phyloP scores from a whole-genome alignment of 768 basidiomycete species.

The Suillus variegatus region DNA sequence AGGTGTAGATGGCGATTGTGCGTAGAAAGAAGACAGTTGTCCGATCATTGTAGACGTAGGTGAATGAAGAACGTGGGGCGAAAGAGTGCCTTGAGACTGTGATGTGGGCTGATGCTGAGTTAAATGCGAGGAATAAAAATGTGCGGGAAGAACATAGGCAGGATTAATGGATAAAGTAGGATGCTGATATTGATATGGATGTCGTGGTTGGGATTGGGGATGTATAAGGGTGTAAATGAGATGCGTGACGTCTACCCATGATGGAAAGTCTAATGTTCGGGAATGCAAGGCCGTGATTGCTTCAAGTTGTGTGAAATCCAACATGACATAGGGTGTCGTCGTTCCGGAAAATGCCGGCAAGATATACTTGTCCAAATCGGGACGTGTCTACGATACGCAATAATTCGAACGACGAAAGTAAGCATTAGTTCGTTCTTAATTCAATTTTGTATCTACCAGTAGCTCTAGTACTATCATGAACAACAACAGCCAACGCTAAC shows the following conservation, averaged over 20 bases:
- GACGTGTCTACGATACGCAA: too few relatives aligned
- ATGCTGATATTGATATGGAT: constrained; percentile 41
- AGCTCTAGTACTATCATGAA: too few relatives aligned
- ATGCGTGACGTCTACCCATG: constrained; percentile 77
- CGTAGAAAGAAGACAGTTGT: constrained; percentile 40
- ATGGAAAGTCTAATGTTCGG: constrained; percentile 63
- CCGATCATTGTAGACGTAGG: constrained; percentile 42
- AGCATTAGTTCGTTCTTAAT: too few relatives aligned
- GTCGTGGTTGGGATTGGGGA: constrained; percentile 36
- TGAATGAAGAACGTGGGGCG: constrained; percentile 69
- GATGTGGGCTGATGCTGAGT: constrained; percentile 21
- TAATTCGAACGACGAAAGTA: too few relatives aligned
- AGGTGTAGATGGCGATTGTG: constrained; percentile 27
- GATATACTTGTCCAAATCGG: too few relatives aligned
- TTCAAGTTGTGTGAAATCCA: constrained; percentile 24
- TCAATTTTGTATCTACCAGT: too few relatives aligned
- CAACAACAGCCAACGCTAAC: too few relatives aligned
- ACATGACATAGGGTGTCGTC: too few relatives aligned
- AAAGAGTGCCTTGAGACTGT: constrained; percentile 62
- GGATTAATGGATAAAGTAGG: constrained; percentile 45
- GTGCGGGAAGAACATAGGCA: constrained; percentile 38
- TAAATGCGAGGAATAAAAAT: constrained; percentile 36
- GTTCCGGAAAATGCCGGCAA: too few relatives aligned
- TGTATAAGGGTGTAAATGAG: constrained; percentile 72
- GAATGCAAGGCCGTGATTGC: constrained; percentile 76